Percentiles rank a stretch among this genome's conserved stretches.
phyloP scores from a whole-genome alignment of 306 rosid species.

The Sophora flavescens region DNA sequence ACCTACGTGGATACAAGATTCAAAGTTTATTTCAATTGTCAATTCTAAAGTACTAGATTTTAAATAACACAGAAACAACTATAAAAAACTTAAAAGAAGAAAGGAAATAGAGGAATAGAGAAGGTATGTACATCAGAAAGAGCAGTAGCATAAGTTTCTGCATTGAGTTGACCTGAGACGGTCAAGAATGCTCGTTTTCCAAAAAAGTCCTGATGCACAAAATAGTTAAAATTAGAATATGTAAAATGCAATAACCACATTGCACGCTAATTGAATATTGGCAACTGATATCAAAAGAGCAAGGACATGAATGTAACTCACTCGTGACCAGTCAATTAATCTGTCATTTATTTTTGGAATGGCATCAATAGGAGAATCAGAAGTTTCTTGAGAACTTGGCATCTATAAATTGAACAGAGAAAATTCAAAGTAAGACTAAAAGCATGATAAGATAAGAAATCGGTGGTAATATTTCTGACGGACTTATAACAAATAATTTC shows the following conservation, averaged over 20 bases:
- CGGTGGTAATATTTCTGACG: neutral
- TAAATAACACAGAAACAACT: slow-evolving; percentile 13
- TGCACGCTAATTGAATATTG: slow-evolving; percentile 12
- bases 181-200: slow-evolving; percentile 97
- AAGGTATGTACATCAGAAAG: slow-evolving; percentile 77
- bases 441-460: slow-evolving; percentile 9
- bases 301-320: slow-evolving; percentile 56
- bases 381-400: slow-evolving; percentile 75
- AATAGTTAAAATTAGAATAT: slow-evolving; percentile 42
- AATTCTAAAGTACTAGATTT: slow-evolving; percentile 40
- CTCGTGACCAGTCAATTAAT: slow-evolving; percentile 92
- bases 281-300: slow-evolving; percentile 37
- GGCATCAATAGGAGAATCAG: slow-evolving; percentile 70
- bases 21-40: slow-evolving; percentile 35
- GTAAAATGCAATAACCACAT: slow-evolving; percentile 25
- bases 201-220: slow-evolving; percentile 78
- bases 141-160: slow-evolving; percentile 96
- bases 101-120: slow-evolving; percentile 5
- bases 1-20: slow-evolving; percentile 58
- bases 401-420: slow-evolving; percentile 62
- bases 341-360: slow-evolving; percentile 79
- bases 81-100: neutral
- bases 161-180: slow-evolving; percentile 97
- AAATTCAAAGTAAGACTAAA: slow-evolving; percentile 12
- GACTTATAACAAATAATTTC: slow-evolving; percentile 11